Evolutionary conservation across 768 basidiomycete genomes (phyloP).

Genomic region (Suillus sp.): DNA sequence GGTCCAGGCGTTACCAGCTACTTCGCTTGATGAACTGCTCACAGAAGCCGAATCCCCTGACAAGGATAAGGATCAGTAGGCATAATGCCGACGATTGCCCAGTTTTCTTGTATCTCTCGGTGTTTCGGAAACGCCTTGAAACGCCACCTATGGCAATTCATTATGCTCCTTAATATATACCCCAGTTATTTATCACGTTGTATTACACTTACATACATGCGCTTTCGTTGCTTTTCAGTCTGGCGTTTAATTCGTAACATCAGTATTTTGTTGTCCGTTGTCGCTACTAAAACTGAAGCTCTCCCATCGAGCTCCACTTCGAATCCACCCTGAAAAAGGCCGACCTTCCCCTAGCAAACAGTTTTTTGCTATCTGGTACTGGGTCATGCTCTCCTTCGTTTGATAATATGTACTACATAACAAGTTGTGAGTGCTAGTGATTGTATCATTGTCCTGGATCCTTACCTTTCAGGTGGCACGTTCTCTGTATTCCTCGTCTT

Average conservation of each 20-base stretch:
- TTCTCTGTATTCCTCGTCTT: slow-evolving; percentile 24
- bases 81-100: neutral
- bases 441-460: neutral
- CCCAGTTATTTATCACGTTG: neutral
- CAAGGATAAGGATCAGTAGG: slow-evolving; percentile 35
- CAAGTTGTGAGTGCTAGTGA: neutral
- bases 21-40: slow-evolving; percentile 21
- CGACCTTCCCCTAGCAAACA: slow-evolving; percentile 45
- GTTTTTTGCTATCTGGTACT: slow-evolving; percentile 56
- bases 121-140: slow-evolving; percentile 14
- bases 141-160: slow-evolving; percentile 4
- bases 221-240: slow-evolving; percentile 1
- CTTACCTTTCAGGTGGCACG: slow-evolving; percentile 16
- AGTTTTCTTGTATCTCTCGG: neutral
- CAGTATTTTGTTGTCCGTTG: slow-evolving; percentile 11
- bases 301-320: slow-evolving; percentile 55
- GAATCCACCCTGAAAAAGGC: slow-evolving; percentile 66
- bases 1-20: slow-evolving; percentile 21
- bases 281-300: slow-evolving; percentile 39
- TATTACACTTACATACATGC: neutral
- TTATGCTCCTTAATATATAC: neutral
- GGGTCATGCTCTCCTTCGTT: slow-evolving; percentile 42
- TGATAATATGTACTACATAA: slow-evolving; percentile 45
- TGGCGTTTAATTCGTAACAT: slow-evolving; percentile 8
- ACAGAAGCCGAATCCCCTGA: slow-evolving; percentile 19